Conservation (phyloP, 305 asterid genomes). For the Withania somnifera region DNA sequence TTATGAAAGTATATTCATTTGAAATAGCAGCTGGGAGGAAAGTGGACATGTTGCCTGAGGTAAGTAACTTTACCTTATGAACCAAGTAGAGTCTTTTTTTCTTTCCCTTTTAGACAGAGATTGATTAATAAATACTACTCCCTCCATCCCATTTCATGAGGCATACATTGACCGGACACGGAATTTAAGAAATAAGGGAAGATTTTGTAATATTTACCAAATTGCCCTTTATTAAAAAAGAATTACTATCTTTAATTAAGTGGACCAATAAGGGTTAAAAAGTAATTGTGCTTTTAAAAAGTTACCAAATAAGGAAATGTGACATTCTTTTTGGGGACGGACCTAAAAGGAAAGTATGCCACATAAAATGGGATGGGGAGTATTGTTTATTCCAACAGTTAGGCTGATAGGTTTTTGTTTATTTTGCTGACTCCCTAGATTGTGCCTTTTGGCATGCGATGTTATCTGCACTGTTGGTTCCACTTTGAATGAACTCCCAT, state of each 20-base stretch:
- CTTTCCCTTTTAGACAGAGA: background rate
- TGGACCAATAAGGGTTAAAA: too few species aligned
- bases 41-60: constrained; percentile 89
- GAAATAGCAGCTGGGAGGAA: constrained; percentile 90
- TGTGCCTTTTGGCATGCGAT: background rate
- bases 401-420: background rate
- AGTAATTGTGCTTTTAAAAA: too few species aligned
- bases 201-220: too few species aligned
- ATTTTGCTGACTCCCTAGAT: background rate
- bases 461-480: background rate
- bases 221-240: too few species aligned
- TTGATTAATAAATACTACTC: background rate
- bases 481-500: background rate
- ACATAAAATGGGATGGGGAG: too few species aligned
- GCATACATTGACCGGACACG: too few species aligned
- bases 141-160: too few species aligned
- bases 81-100: background rate
- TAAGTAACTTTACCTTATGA: constrained; percentile 16
- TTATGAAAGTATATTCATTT: constrained; percentile 84
- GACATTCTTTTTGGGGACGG: too few species aligned
- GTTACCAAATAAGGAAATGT: too few species aligned
- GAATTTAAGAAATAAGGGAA: too few species aligned
- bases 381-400: background rate
- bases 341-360: too few species aligned
- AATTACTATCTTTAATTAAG: too few species aligned